phyloP scores from a whole-genome alignment of 139 green algal species.

The Marvania coccoides region DNA sequence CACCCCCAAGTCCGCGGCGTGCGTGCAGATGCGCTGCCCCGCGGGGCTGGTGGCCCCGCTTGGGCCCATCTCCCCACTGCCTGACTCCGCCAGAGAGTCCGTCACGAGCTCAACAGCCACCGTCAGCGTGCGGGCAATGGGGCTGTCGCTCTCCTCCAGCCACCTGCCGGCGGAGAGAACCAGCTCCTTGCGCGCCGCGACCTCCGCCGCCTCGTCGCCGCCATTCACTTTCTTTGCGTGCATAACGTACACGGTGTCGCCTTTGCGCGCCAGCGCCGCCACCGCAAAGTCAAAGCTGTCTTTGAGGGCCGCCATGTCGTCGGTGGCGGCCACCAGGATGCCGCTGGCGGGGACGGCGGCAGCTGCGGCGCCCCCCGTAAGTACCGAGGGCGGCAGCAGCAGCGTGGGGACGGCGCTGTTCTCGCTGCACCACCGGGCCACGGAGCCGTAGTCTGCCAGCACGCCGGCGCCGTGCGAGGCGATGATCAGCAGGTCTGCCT shows the following conservation, averaged over 20 bases:
- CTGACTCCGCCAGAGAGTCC: not conserved
- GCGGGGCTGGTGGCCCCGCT: not conserved
- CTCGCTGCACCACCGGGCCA: constrained; percentile 25
- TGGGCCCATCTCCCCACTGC: not conserved
- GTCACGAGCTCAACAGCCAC: constrained; percentile 15
- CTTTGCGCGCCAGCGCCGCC: not conserved
- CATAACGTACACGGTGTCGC: constrained; percentile 10
- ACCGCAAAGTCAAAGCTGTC: constrained; percentile 22
- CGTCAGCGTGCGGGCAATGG: constrained; percentile 7
- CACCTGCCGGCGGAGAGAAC: constrained; percentile 7
- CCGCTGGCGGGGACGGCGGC: not conserved
- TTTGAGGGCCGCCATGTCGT: constrained; percentile 11
- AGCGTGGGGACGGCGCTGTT: constrained; percentile 22
- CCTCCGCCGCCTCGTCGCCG: constrained; percentile 1
- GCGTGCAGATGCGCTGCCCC: not conserved
- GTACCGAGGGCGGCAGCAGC: constrained; percentile 15
- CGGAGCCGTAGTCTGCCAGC: constrained; percentile 29
- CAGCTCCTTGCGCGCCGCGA: constrained; percentile 15
- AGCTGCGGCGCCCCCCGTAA: not conserved
- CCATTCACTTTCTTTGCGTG: not conserved
- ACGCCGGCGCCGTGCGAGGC: constrained; percentile 27
- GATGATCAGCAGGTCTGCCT: constrained; percentile 22
- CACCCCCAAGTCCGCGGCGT: not conserved
- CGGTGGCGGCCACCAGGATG: constrained; percentile 9
- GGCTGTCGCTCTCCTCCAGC: constrained; percentile 1